Evolutionary conservation across 768 basidiomycete genomes (phyloP).

Genomic region (Suillus ampliporus): DNA sequence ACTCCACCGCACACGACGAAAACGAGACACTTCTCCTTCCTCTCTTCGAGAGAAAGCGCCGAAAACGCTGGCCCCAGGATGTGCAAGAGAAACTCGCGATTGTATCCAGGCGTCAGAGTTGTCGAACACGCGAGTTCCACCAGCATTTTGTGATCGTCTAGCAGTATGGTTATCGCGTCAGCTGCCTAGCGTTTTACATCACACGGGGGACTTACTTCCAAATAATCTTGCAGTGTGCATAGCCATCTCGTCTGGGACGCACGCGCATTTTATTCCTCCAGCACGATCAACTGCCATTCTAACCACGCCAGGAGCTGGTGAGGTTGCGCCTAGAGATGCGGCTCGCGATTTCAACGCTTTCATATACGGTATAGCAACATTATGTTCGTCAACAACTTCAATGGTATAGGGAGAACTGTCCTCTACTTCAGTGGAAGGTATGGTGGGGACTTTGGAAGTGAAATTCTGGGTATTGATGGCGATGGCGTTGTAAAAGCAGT

Average conservation of each 20-base stretch:
- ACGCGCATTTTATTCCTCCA: conserved; percentile 63
- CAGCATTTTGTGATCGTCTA: conserved; percentile 78
- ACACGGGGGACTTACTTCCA: conserved; percentile 52
- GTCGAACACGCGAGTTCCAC: conserved; percentile 79
- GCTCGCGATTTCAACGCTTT: conserved; percentile 64
- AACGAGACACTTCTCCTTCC: conserved; percentile 50
- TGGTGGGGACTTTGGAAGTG: conserved; percentile 37
- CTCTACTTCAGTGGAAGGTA: conserved; percentile 32
- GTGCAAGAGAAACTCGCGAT: conserved; percentile 56
- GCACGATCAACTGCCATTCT: conserved; percentile 65
- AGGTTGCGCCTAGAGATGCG: conserved; percentile 74
- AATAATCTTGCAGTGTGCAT: conserved; percentile 66
- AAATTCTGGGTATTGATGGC: conserved; percentile 54
- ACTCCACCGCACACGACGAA: conserved; percentile 73
- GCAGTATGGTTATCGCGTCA: not conserved
- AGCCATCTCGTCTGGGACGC: conserved; percentile 68
- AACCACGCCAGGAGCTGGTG: conserved; percentile 64
- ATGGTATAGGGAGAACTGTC: conserved; percentile 46
- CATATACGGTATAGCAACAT: conserved; percentile 64
- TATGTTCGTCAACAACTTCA: conserved; percentile 45
- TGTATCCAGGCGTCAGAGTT: conserved; percentile 71
- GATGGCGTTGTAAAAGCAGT: conserved; percentile 76
- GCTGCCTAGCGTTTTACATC: not conserved
- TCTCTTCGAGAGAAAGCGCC: conserved; percentile 27
- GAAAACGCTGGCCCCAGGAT: conserved; percentile 28